Percentiles rank a stretch among this genome's conserved stretches.
Conservation (phyloP, 305 asterid genomes). For the Fraxinus nigra region DNA sequence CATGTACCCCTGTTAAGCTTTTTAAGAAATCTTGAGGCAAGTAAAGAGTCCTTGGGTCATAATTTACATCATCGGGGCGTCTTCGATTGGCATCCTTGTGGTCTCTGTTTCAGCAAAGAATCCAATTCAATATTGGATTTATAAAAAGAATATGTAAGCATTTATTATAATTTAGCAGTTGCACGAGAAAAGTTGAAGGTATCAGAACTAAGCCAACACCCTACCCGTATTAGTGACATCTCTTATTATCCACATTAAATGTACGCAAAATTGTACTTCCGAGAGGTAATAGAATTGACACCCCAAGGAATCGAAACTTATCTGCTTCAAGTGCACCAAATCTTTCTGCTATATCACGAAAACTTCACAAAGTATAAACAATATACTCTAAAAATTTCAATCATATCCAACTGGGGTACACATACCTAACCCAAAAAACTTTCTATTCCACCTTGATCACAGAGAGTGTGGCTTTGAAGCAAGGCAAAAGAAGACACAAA, state of each 20-base stretch:
- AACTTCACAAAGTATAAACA: too few species aligned
- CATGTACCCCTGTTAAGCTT: constrained; percentile 87
- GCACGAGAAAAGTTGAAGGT: background rate
- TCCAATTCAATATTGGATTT: constrained; percentile 9
- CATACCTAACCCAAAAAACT: too few species aligned
- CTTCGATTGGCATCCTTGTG: constrained; percentile 74
- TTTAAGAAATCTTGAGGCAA: constrained; percentile 74
- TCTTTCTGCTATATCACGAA: constrained; percentile 49
- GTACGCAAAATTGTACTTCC: background rate
- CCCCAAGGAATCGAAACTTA: constrained; percentile 70
- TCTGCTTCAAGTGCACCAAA: constrained; percentile 62
- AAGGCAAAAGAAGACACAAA: too few species aligned
- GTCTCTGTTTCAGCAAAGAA: constrained; percentile 47
- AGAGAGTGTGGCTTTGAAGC: too few species aligned
- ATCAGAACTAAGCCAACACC: background rate
- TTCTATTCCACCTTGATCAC: too few species aligned
- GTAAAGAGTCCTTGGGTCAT: constrained; percentile 81
- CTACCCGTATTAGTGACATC: background rate
- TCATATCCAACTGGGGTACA: too few species aligned
- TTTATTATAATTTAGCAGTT: background rate
- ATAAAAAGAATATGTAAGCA: background rate
- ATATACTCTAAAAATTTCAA: too few species aligned
- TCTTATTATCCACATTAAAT: background rate
- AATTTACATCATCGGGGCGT: constrained; percentile 65
- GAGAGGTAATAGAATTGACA: constrained; percentile 47